These are phyloP conservation scores for Erodium chrysanthum DNA, from an alignment of 441 rosid species.

Conservation along the genomic window DNA sequence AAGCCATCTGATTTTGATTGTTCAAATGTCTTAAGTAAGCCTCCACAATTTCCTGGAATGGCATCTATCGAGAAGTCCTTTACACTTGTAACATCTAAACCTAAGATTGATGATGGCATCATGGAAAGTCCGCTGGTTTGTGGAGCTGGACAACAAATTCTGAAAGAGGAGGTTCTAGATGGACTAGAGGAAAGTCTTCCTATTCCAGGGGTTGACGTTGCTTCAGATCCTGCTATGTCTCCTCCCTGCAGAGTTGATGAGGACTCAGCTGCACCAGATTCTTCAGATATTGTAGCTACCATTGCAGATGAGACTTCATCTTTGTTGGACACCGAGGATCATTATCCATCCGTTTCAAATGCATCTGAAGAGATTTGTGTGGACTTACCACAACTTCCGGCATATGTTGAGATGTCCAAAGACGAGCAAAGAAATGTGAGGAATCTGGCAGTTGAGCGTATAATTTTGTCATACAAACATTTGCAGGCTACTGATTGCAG, in stretches of 20 bases:
- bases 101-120: constrained; percentile 36
- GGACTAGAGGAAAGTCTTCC: constrained; percentile 37
- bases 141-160: constrained; percentile 35
- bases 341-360: constrained; percentile 36
- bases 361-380: constrained; percentile 52
- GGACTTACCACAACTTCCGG: constrained; percentile 66
- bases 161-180: constrained; percentile 39
- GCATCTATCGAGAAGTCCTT: constrained; percentile 34
- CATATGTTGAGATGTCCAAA: constrained; percentile 59
- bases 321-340: constrained; percentile 45
- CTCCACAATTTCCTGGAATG: constrained; percentile 32
- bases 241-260: constrained; percentile 38
- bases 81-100: constrained; percentile 27
- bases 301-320: constrained; percentile 33
- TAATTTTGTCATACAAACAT: constrained; percentile 61
- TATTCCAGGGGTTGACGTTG: constrained; percentile 33
- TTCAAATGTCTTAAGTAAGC: constrained; percentile 39
- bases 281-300: constrained; percentile 36
- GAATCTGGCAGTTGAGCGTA: constrained; percentile 61
- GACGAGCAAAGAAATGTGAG: constrained; percentile 46
- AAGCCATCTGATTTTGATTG: constrained; percentile 43
- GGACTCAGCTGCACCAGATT: constrained; percentile 32
- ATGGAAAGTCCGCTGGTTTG: constrained; percentile 34
- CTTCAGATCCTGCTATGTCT: constrained; percentile 43
- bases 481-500: constrained; percentile 45